phyloP scores from a whole-genome alignment of 1,284 basidiomycete species.

The Ganoderma multipileum region DNA sequence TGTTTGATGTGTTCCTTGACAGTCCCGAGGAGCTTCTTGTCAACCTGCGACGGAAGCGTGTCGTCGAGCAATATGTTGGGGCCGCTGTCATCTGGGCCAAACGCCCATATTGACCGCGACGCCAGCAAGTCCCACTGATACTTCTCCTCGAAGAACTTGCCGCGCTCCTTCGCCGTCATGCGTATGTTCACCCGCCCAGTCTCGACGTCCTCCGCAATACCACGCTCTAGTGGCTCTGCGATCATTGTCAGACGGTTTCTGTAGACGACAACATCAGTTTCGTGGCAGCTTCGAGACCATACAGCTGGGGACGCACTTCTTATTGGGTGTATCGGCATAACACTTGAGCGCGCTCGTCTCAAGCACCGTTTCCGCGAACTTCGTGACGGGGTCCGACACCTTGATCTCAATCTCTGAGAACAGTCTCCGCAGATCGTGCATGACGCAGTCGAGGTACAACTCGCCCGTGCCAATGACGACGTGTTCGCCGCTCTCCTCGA shows the following conservation, averaged over 20 bases:
- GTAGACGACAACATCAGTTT: slow-evolving; percentile 22
- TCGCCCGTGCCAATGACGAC: slow-evolving; percentile 97
- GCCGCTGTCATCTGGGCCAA: slow-evolving; percentile 95
- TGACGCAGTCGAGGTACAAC: slow-evolving; percentile 94
- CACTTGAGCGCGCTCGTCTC: slow-evolving; percentile 99
- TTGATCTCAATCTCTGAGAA: slow-evolving; percentile 99
- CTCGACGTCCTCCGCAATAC: slow-evolving; percentile 95
- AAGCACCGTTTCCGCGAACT: slow-evolving; percentile 98
- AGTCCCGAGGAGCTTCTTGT: slow-evolving; percentile 90
- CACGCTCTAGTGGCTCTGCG: slow-evolving; percentile 92
- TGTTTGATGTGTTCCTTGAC: slow-evolving; percentile 97
- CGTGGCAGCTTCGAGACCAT: slow-evolving; percentile 16
- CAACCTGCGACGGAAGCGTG: slow-evolving; percentile 92
- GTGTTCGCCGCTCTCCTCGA: slow-evolving; percentile 98
- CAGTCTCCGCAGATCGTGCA: slow-evolving; percentile 93
- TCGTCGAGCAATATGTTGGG: slow-evolving; percentile 96
- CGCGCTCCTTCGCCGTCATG: slow-evolving; percentile 93
- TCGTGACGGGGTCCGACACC: slow-evolving; percentile 98
- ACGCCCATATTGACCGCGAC: slow-evolving; percentile 99
- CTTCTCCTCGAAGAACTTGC: slow-evolving; percentile 93
- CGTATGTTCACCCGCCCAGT: slow-evolving; percentile 90
- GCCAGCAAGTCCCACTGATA: slow-evolving; percentile 99
- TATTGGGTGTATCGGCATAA: slow-evolving; percentile 98
- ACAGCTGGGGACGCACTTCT: slow-evolving; percentile 71
- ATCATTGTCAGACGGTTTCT: slow-evolving; percentile 99